Conservation (phyloP, 495 filamentous ascomycete genomes). For the Mytilinidion resinicola region DNA sequence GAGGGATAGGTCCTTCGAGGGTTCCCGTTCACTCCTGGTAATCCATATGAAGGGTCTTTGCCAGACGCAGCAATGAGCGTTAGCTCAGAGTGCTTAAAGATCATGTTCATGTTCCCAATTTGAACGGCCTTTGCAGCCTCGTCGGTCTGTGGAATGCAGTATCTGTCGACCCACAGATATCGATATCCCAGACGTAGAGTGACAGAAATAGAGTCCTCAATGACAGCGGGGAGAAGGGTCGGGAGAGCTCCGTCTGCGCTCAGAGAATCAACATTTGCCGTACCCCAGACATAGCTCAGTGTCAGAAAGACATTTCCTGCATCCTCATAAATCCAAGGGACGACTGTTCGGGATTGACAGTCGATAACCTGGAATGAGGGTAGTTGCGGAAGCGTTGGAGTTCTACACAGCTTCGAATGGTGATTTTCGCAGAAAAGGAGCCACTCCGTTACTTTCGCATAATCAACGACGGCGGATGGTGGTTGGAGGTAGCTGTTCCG, state of each 20-base stretch:
- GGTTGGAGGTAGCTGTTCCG: too few species aligned
- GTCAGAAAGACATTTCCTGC: background rate
- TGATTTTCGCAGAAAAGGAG: too few species aligned
- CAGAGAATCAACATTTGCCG: background rate
- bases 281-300: constrained; percentile 7
- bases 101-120: constrained; percentile 15
- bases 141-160: constrained; percentile 18
- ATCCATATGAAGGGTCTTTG: background rate
- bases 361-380: too few species aligned
- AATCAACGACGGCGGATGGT: too few species aligned
- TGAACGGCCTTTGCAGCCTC: background rate
- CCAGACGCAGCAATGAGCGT: constrained; percentile 17
- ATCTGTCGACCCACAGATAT: constrained; percentile 23
- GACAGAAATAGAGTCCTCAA: constrained; percentile 10
- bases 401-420: too few species aligned
- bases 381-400: too few species aligned
- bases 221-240: background rate
- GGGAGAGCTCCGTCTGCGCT: background rate
- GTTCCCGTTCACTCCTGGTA: constrained; percentile 3
- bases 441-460: too few species aligned
- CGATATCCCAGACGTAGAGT: constrained; percentile 6
- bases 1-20: background rate
- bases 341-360: too few species aligned
- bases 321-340: background rate
- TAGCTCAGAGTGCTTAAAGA: constrained; percentile 11